Evolutionary conservation across 257 asterid species (phyloP), one percentile per base, ranked within the genome.

Genomic region (Lantana camara): DNA sequence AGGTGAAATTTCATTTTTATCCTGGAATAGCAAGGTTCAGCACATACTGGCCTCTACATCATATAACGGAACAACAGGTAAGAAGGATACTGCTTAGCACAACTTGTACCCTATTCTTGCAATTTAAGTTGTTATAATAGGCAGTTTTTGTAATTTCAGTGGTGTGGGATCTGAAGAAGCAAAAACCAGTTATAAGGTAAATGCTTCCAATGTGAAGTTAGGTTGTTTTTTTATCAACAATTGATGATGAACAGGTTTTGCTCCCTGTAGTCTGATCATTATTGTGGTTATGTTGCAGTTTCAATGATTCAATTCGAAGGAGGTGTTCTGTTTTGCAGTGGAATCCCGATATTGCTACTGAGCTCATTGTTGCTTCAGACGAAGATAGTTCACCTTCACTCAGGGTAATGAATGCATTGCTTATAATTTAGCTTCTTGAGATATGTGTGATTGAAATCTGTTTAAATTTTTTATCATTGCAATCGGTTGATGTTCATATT

Each of bases 261-360:
- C 14, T 46, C 59, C 42, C 48, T 54, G 17, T 32, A 32, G 56
- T 37, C 66, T 63, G 55, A 46, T 35, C 16, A 40, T 63, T 17
- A 23, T 11, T 23, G 35, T 38, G 56, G 16, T 53, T 29, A 66
- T 40, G 22, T 52, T 60, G 69, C 83, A 85, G 93, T 75, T 82
- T 85, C 57, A 10, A 78, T 13, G 93, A 85, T 76, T 67, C 86
- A 32, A 62, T 65, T 12, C 77, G 80, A 80, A 76, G 82, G 71
- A 73, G 93, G 53, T 75, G 93, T 81, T 85, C 89, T 62, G 93
- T 80, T 37, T 67, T 85, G 83, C 93, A 85, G 77, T 85, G 93
- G 93, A 75, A 85, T 69, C 93, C 93, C 21, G 85, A 85, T 42
- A 35, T 80, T 63, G 79, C 89, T n/a, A 82, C 89, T 15, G 87